phyloP scores from a whole-genome alignment of 257 asterid genomes.

The Ocimum tenuiflorum region DNA sequence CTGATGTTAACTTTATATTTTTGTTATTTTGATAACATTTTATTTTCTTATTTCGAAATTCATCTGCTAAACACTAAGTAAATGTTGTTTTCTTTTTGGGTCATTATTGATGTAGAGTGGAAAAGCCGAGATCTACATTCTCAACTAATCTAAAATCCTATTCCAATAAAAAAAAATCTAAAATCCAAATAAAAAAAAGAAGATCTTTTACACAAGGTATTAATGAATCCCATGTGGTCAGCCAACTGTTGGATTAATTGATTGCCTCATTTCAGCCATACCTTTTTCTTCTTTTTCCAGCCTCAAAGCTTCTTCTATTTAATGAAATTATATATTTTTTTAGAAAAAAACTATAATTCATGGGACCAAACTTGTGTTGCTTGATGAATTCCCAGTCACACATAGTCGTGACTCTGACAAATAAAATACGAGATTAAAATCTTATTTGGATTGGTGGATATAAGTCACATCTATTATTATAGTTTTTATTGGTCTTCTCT shows the following conservation, averaged over 20 bases:
- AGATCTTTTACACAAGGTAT: background rate
- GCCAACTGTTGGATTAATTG: conserved; percentile 17
- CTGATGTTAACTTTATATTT: too few relatives aligned
- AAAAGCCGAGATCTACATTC: too few relatives aligned
- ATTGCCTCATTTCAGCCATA: conserved; percentile 10
- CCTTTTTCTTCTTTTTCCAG: background rate
- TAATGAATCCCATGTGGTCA: conserved; percentile 21
- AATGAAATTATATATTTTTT: background rate
- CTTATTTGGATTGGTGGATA: background rate
- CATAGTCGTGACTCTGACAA: background rate
- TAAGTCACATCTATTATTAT: too few relatives aligned
- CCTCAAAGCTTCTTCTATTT: conserved; percentile 1
- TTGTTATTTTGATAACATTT: too few relatives aligned
- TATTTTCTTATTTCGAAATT: too few relatives aligned
- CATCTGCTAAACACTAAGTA: too few relatives aligned
- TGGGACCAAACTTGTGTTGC: background rate
- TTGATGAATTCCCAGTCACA: background rate
- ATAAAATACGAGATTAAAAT: background rate
- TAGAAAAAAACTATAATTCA: background rate
- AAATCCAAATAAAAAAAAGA: background rate
- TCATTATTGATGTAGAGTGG: too few relatives aligned
- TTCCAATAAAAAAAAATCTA: background rate
- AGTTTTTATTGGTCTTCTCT: too few relatives aligned
- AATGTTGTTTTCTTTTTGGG: too few relatives aligned
- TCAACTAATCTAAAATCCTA: conserved; percentile 10